phyloP scores from a whole-genome alignment of 176 grass and related monocot genomes.

The Musa troglodytarum region DNA sequence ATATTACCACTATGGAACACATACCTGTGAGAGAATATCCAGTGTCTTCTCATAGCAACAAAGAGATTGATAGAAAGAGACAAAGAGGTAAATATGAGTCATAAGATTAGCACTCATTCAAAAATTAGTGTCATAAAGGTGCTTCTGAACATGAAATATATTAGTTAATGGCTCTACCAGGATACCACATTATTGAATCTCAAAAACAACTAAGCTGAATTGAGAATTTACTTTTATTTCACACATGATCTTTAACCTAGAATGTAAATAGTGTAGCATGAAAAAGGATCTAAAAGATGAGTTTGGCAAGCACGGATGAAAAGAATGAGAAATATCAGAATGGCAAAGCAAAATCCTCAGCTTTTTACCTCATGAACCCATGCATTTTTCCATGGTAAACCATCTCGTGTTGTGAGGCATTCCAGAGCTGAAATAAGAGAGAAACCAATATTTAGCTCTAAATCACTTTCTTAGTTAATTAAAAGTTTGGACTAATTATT shows the following conservation, averaged over 20 bases:
- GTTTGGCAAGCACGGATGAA: background rate
- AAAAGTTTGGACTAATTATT: slow-evolving; percentile 8
- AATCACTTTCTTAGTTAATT: background rate
- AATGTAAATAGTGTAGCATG: too few relatives aligned
- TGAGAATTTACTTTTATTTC: too few relatives aligned
- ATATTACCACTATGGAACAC: slow-evolving; percentile 1
- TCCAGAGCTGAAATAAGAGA: slow-evolving; percentile 58
- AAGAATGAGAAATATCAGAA: background rate
- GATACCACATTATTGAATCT: background rate
- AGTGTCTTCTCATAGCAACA: background rate
- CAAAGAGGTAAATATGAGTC: background rate
- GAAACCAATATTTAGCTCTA: background rate
- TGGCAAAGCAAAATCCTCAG: background rate
- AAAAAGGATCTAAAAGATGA: background rate
- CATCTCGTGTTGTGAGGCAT: slow-evolving; percentile 96
- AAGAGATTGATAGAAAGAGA: too few relatives aligned
- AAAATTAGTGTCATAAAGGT: background rate
- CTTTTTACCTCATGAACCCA: slow-evolving; percentile 85
- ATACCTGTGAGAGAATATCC: background rate
- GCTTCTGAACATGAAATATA: background rate
- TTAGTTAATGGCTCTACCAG: background rate
- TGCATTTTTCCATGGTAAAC: slow-evolving; percentile 90
- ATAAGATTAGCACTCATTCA: background rate
- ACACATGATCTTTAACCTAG: too few relatives aligned
- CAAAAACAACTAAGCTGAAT: too few relatives aligned